These are phyloP conservation scores for Cordyceps sp. DNA, from an alignment of 2,329 filamentous ascomycete genomes.

Conservation along the genomic window DNA sequence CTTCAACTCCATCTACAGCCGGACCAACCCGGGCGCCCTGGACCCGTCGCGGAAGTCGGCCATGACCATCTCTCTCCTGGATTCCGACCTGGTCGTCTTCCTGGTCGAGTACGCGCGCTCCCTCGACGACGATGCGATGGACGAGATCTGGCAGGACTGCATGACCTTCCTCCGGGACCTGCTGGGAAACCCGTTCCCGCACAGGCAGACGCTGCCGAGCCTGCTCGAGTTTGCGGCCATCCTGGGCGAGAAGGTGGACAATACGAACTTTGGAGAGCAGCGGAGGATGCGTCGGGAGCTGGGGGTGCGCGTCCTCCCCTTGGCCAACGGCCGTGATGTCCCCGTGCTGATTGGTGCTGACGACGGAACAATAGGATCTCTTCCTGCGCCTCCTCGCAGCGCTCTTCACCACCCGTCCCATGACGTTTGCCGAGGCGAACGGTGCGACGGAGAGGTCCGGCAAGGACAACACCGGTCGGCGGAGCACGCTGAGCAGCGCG, in stretches of 20 bases:
- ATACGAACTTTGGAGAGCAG: constrained; percentile 94
- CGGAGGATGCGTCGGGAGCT: constrained; percentile 80
- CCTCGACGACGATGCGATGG: constrained; percentile 90
- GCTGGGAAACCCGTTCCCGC: constrained; percentile 83
- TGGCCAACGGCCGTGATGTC: no score
- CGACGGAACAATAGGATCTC: constrained; percentile 49
- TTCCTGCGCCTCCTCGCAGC: constrained; percentile 78
- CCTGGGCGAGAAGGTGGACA: constrained; percentile 87
- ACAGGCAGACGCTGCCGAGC: constrained; percentile 74
- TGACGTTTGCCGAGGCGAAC: constrained; percentile 46
- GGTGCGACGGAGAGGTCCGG: constrained; percentile 19
- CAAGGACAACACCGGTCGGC: constrained; percentile 18
- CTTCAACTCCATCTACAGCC: constrained; percentile 91
- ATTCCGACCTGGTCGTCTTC: constrained; percentile 75
- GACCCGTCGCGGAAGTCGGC: constrained; percentile 73
- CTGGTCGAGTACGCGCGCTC: constrained; percentile 79
- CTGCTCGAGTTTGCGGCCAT: constrained; percentile 80
- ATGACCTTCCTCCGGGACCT: constrained; percentile 81
- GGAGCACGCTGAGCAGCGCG: constrained; percentile 17
- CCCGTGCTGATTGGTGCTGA: not conserved
- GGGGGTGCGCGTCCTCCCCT: no score
- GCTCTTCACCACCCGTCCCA: constrained; percentile 80
- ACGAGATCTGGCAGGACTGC: constrained; percentile 95
- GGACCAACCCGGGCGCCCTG: constrained; percentile 69
- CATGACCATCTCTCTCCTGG: constrained; percentile 68